Conservation (phyloP, 371 early-diverging fungal genomes). For the Nosema bombycis region DNA sequence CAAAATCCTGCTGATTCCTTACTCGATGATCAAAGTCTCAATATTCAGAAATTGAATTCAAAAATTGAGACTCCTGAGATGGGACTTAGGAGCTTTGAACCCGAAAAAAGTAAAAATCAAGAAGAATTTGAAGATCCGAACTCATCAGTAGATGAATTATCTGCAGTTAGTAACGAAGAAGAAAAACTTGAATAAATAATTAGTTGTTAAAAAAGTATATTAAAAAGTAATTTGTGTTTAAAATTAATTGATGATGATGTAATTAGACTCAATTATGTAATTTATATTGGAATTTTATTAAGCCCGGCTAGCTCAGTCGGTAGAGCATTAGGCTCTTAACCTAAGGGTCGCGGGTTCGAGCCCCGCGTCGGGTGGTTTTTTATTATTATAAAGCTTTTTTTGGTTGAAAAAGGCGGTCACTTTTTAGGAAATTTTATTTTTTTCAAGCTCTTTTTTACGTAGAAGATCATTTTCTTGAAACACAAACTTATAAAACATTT, state of each 20-base stretch:
- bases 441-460: too few relatives aligned
- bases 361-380: constrained; percentile 72
- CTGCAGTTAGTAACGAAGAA: neutral
- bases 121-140: neutral
- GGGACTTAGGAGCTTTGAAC: neutral
- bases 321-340: constrained; percentile 91
- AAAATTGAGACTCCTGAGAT: neutral
- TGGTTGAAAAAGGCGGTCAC: too few relatives aligned
- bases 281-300: constrained; percentile 3
- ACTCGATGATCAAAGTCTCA: too few relatives aligned
- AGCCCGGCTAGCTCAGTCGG: constrained; percentile 88
- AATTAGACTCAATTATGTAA: too few relatives aligned
- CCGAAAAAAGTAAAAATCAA: neutral
- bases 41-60: too few relatives aligned
- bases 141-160: neutral
- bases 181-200: too few relatives aligned
- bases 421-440: too few relatives aligned
- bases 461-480: too few relatives aligned
- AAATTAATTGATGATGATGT: too few relatives aligned
- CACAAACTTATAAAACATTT: constrained; percentile 1
- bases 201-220: too few relatives aligned
- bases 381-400: constrained; percentile 1
- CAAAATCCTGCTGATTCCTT: too few relatives aligned
- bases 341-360: constrained; percentile 88
- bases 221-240: too few relatives aligned